Evolutionary conservation across 495 filamentous ascomycete species (phyloP).

Genomic region (Apodospora peruviana): DNA sequence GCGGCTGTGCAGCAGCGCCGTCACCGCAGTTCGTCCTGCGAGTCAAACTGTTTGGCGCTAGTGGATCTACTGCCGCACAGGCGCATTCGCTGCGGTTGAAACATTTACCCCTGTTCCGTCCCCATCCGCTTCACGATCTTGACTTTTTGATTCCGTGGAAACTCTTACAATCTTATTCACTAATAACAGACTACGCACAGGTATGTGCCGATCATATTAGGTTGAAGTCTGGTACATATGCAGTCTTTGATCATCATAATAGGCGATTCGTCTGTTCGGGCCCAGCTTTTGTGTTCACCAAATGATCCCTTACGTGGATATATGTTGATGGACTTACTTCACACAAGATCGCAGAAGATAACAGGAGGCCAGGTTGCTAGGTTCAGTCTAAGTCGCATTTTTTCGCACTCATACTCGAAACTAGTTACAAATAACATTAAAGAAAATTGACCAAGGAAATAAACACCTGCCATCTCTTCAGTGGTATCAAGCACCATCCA

Average conservation of each 20-base stretch:
- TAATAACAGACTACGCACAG: too few species aligned
- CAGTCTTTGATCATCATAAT: background rate
- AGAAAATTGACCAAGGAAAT: slow-evolving; percentile 12
- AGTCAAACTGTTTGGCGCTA: background rate
- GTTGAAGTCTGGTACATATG: background rate
- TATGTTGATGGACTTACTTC: too few species aligned
- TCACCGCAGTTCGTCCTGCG: background rate
- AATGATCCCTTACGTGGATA: too few species aligned
- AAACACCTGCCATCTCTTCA: slow-evolving; percentile 24
- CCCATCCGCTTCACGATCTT: too few species aligned
- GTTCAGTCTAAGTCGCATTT: slow-evolving; percentile 33
- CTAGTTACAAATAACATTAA: slow-evolving; percentile 27
- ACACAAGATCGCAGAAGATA: too few species aligned
- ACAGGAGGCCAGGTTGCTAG: background rate
- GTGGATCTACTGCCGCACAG: too few species aligned
- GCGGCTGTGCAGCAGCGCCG: background rate
- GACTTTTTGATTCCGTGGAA: too few species aligned
- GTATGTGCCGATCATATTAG: background rate
- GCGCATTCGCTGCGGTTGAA: too few species aligned
- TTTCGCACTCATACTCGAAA: slow-evolving; percentile 18
- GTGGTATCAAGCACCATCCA: slow-evolving; percentile 26
- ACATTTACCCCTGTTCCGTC: too few species aligned
- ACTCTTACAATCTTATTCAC: too few species aligned
- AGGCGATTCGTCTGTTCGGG: too few species aligned
- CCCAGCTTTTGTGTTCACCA: too few species aligned